Evolutionary conservation across 371 early-diverging fungal species (phyloP).

Genomic region (Mycotypha africana): DNA sequence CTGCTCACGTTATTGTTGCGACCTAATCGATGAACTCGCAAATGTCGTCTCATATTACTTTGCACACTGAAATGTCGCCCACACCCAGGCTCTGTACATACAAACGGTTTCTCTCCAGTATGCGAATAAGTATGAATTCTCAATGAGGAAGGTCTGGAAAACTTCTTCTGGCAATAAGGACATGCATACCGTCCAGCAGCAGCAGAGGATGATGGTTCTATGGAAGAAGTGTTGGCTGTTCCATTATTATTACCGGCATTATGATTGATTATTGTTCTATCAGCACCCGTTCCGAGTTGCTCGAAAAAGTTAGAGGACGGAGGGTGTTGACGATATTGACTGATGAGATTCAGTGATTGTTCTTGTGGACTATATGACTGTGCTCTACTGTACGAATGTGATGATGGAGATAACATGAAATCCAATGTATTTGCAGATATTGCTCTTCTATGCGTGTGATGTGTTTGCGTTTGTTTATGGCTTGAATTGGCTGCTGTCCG

Average conservation of each 20-base stretch:
- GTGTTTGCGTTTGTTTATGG: slow-evolving; percentile 2
- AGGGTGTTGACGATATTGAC: too few relatives aligned
- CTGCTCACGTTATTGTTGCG: slow-evolving; percentile 4
- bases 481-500: too few relatives aligned
- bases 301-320: background rate
- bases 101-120: slow-evolving; percentile 73
- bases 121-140: slow-evolving; percentile 69
- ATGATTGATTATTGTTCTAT: too few relatives aligned
- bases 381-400: slow-evolving; percentile 2
- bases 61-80: slow-evolving; percentile 66
- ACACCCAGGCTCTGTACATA: slow-evolving; percentile 60
- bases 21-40: slow-evolving; percentile 40
- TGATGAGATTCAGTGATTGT: slow-evolving; percentile 1
- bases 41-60: slow-evolving; percentile 73
- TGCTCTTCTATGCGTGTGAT: slow-evolving; percentile 17
- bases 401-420: slow-evolving; percentile 10
- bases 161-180: slow-evolving; percentile 59
- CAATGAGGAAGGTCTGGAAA: slow-evolving; percentile 69
- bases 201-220: too few relatives aligned
- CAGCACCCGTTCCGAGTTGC: background rate
- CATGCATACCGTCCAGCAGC: slow-evolving; percentile 61
- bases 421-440: slow-evolving; percentile 19
- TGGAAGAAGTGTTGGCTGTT: too few relatives aligned
- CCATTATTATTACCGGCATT: too few relatives aligned
- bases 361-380: slow-evolving; percentile 20